Evolutionary conservation across 2,329 filamentous ascomycete species (phyloP).

Genomic region (Dothiorella sarmentorum): DNA sequence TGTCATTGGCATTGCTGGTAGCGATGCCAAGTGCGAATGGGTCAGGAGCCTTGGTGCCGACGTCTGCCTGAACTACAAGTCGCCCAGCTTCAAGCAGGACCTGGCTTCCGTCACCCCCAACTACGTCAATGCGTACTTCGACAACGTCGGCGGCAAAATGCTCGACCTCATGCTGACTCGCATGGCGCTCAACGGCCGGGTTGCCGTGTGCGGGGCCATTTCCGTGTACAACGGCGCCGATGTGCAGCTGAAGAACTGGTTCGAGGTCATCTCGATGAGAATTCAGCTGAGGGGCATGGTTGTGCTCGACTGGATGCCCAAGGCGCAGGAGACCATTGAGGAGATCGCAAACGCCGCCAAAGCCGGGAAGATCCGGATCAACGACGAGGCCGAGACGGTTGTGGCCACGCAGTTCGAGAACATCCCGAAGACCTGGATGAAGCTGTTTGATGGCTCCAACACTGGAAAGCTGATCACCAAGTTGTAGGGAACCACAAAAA

Average conservation of each 20-base stretch:
- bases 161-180: constrained; percentile 46
- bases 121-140: constrained; percentile 52
- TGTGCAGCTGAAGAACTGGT: constrained; percentile 39
- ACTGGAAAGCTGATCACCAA: constrained; percentile 48
- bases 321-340: constrained; percentile 7
- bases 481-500: constrained; percentile 19
- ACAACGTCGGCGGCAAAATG: constrained; percentile 50
- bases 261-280: constrained; percentile 42
- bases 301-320: constrained; percentile 57
- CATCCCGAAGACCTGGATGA: constrained; percentile 48
- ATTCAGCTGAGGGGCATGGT: constrained; percentile 57
- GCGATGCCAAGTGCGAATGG: constrained; percentile 52
- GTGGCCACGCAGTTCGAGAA: constrained; percentile 48
- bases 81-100: constrained; percentile 44
- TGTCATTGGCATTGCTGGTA: constrained; percentile 53
- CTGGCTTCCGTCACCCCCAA: constrained; percentile 46
- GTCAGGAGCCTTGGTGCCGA: constrained; percentile 52
- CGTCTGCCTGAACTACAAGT: constrained; percentile 55
- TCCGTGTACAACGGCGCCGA: constrained; percentile 39
- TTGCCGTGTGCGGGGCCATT: constrained; percentile 45
- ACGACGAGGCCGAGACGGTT: constrained; percentile 47
- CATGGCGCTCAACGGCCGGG: constrained; percentile 40
- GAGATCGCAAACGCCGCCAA: constrained; percentile 21
- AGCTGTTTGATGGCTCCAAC: constrained; percentile 48
- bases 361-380: constrained; percentile 47